These are phyloP conservation scores for Podospora pseudocomata DNA, from an alignment of 495 filamentous ascomycete genomes.

Conservation along the genomic window DNA sequence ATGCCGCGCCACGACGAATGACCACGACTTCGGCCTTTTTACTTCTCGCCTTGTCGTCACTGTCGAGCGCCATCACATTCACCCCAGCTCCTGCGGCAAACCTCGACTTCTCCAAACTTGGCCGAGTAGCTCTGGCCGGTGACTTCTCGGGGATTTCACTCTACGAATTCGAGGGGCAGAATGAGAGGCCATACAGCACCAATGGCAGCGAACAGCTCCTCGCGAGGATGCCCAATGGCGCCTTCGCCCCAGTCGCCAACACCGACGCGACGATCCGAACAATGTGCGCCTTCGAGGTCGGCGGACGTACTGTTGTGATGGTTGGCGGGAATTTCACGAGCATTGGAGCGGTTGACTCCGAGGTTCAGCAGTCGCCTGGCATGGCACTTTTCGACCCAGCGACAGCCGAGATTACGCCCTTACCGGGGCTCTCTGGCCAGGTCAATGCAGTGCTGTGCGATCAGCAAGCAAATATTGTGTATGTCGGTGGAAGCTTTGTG, in stretches of 20 bases:
- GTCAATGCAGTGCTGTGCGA: constrained; percentile 84
- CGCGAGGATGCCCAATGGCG: constrained; percentile 78
- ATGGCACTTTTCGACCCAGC: constrained; percentile 76
- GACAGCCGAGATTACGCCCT: constrained; percentile 60
- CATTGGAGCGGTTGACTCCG: constrained; percentile 52
- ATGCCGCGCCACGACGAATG: constrained; percentile 31
- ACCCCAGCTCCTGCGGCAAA: constrained; percentile 68
- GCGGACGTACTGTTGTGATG: constrained; percentile 67
- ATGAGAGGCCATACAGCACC: constrained; percentile 57
- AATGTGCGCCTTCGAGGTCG: constrained; percentile 77
- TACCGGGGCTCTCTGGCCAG: constrained; percentile 75
- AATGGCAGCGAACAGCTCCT: constrained; percentile 82
- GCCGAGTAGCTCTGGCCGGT: constrained; percentile 80
- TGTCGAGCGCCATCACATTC: constrained; percentile 63
- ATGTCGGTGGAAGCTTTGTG: constrained; percentile 83
- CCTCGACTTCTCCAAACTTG: constrained; percentile 76
- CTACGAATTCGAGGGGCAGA: constrained; percentile 79
- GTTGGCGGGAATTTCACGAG: constrained; percentile 97
- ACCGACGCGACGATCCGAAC: constrained; percentile 79
- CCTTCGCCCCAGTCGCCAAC: constrained; percentile 65
- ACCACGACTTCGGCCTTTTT: constrained; percentile 25
- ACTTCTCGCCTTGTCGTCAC: constrained; percentile 38
- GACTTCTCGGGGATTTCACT: constrained; percentile 90
- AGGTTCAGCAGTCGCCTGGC: constrained; percentile 60
- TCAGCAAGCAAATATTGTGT: constrained; percentile 74